phyloP scores from a whole-genome alignment of 2,329 filamentous ascomycete species.

The Neonectria ditissima region DNA sequence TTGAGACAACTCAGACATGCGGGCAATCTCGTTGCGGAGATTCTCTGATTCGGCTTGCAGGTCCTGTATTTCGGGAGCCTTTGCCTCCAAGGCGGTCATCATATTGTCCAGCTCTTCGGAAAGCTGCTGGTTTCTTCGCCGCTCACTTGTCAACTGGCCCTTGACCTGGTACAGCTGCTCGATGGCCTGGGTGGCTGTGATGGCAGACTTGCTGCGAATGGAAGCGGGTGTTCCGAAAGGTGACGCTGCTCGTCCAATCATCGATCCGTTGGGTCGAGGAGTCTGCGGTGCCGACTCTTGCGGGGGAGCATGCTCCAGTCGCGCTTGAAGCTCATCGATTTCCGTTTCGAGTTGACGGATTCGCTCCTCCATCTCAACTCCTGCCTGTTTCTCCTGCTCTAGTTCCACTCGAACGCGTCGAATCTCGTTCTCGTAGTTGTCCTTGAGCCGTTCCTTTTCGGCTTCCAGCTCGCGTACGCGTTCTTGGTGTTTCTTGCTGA shows the following conservation, averaged over 20 bases:
- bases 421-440: conserved; percentile 73
- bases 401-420: conserved; percentile 68
- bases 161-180: conserved; percentile 76
- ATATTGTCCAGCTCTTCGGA: conserved; percentile 85
- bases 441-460: conserved; percentile 69
- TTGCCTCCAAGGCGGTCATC: conserved; percentile 84
- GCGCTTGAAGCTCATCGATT: conserved; percentile 64
- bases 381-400: conserved; percentile 64
- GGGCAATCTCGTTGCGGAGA: conserved; percentile 82
- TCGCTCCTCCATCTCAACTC: conserved; percentile 60
- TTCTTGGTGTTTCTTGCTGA: conserved; percentile 77
- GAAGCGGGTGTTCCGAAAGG: conserved; percentile 73
- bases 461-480: conserved; percentile 77
- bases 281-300: conserved; percentile 68
- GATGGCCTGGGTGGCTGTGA: conserved; percentile 72
- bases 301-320: conserved; percentile 55
- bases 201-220: conserved; percentile 64
- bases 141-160: conserved; percentile 78
- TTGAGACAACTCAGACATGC: conserved; percentile 88
- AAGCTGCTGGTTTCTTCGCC: conserved; percentile 79
- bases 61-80: conserved; percentile 89
- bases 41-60: conserved; percentile 83
- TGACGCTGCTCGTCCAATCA: conserved; percentile 65
- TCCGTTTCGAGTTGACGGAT: conserved; percentile 65
- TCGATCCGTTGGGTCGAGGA: conserved; percentile 68